A percentile compares a stretch with the other conserved stretches of the same genome.
phyloP scores from a whole-genome alignment of 495 filamentous ascomycete species.

The Penicillium salamii region DNA sequence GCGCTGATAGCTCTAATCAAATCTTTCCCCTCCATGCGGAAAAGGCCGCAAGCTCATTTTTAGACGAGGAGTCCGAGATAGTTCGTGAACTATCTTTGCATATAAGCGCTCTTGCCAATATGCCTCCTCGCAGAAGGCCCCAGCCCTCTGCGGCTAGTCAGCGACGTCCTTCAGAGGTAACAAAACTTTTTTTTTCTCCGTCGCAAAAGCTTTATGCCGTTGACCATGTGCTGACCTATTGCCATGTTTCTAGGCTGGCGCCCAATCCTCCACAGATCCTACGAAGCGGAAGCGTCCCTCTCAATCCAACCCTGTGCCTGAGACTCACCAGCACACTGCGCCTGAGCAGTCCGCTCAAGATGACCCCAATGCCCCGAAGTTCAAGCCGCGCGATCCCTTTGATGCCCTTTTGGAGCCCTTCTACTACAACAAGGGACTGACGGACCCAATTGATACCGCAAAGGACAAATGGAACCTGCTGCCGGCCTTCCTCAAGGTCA shows the following conservation, averaged over 20 bases:
- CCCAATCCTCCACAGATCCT: conserved; percentile 5
- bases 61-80: conserved; percentile 11
- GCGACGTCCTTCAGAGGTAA: conserved; percentile 28
- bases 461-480: conserved; percentile 95
- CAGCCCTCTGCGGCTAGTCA: conserved; percentile 25
- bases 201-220: background rate
- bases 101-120: conserved; percentile 10
- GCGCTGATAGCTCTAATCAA: conserved; percentile 3
- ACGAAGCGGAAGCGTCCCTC: conserved; percentile 19
- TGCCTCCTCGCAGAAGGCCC: conserved; percentile 33
- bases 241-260: background rate
- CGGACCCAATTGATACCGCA: conserved; percentile 90
- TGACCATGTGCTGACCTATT: conserved; percentile 5
- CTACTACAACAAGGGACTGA: conserved; percentile 91
- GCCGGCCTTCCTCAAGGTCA: conserved; percentile 94
- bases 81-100: background rate
- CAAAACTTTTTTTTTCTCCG: conserved; percentile 26
- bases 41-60: conserved; percentile 3
- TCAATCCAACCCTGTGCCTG: conserved; percentile 7
- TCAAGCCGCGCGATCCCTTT: conserved; percentile 54
- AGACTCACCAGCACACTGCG: conserved; percentile 9
- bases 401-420: conserved; percentile 91
- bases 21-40: conserved; percentile 20
- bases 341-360: conserved; percentile 1
- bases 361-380: conserved; percentile 15